Evolutionary conservation across 2,329 filamentous ascomycete genomes (phyloP).

Genomic region (Blumeria hordei): DNA sequence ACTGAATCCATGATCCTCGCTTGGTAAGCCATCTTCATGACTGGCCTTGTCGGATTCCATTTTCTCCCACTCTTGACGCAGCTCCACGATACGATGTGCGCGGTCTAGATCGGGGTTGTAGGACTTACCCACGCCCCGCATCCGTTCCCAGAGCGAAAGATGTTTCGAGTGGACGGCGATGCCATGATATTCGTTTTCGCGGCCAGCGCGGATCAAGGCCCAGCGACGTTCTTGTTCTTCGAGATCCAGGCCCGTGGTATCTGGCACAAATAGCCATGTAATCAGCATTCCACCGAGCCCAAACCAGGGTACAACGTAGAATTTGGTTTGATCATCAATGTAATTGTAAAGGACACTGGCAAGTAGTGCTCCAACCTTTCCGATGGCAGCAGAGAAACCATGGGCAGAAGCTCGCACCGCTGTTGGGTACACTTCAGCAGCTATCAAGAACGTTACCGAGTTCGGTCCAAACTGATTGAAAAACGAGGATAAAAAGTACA

Average conservation of each 20-base stretch:
- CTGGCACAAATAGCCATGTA: conserved; percentile 72
- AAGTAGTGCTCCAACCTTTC: conserved; percentile 69
- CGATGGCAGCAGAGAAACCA: conserved; percentile 77
- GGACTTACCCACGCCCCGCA: conserved; percentile 47
- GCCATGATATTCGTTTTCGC: conserved; percentile 68
- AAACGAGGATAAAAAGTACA: conserved; percentile 95
- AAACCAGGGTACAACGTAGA: conserved; percentile 89
- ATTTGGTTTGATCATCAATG: conserved; percentile 63
- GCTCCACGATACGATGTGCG: conserved; percentile 63
- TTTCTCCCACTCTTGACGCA: conserved; percentile 38
- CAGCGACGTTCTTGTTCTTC: conserved; percentile 94
- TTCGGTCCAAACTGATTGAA: conserved; percentile 99
- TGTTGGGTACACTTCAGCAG: conserved; percentile 89
- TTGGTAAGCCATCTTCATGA: conserved; percentile 5
- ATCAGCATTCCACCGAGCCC: conserved; percentile 67
- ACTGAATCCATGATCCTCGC: conserved; percentile 9
- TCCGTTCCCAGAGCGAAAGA: conserved; percentile 69
- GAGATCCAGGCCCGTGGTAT: conserved; percentile 86
- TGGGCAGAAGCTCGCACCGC: conserved; percentile 82
- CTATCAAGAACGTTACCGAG: conserved; percentile 76
- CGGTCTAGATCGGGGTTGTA: conserved; percentile 71
- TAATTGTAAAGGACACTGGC: conserved; percentile 88
- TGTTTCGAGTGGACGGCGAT: conserved; percentile 79
- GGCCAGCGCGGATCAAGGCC: conserved; percentile 60
- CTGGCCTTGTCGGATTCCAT: conserved; percentile 22